These are phyloP conservation scores for Metschnikowia sp. DNA, from an alignment of 805 yeast genomes.

Conservation along the genomic window DNA sequence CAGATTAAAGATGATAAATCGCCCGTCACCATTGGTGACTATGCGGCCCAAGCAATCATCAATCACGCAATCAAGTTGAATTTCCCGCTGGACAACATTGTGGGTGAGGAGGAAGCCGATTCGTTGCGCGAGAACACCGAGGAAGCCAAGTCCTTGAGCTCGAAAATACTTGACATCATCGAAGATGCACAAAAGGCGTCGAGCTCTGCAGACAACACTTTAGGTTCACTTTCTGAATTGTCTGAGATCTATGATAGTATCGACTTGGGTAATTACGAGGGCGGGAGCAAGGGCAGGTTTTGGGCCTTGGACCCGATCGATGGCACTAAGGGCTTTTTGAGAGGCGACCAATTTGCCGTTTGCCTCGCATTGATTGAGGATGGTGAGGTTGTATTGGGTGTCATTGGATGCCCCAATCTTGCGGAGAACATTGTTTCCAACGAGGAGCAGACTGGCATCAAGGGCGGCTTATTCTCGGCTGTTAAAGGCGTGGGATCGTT, in stretches of 20 bases:
- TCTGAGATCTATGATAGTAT: constrained; percentile 60
- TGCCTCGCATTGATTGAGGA: constrained; percentile 87
- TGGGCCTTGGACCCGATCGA: constrained; percentile 99
- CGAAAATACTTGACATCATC: constrained; percentile 59
- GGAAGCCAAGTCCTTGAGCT: constrained; percentile 46
- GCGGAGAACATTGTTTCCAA: constrained; percentile 46
- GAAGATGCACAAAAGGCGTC: constrained; percentile 49
- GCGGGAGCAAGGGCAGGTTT: constrained; percentile 76
- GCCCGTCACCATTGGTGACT: constrained; percentile 96
- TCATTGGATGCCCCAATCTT: constrained; percentile 94
- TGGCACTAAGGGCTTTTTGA: constrained; percentile 91
- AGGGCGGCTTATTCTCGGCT: constrained; percentile 77
- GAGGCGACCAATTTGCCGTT: constrained; percentile 97
- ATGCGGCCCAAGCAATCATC: constrained; percentile 91
- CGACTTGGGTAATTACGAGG: constrained; percentile 75
- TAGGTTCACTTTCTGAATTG: constrained; percentile 43
- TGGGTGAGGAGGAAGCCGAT: constrained; percentile 90
- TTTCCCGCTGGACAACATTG: constrained; percentile 82
- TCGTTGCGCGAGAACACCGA: constrained; percentile 45
- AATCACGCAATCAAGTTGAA: constrained; percentile 75
- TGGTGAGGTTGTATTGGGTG: constrained; percentile 83
- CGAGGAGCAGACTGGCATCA: constrained; percentile 30
- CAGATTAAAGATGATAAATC: constrained; percentile 83
- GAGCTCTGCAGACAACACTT: constrained; percentile 20
- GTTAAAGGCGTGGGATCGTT: constrained; percentile 65